A percentile compares a stretch with the other conserved stretches of the same genome.
Evolutionary conservation across 306 rosid species (phyloP).

Genomic region (Trichosanthes truncata): DNA sequence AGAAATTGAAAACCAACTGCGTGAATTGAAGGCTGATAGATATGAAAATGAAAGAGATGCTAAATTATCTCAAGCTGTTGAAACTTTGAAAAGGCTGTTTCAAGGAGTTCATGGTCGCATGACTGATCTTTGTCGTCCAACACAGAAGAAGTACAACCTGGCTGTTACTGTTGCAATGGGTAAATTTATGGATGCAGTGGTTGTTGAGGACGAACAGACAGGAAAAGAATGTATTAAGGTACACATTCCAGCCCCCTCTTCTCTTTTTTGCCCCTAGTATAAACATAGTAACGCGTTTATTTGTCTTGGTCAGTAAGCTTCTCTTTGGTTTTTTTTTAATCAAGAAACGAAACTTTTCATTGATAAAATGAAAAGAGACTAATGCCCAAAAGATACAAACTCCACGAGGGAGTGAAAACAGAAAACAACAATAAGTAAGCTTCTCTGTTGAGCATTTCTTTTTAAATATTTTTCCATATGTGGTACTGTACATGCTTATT

Average conservation of each 20-base stretch:
- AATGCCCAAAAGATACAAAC: too few relatives aligned
- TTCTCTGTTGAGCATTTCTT: not conserved
- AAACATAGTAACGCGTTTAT: not conserved
- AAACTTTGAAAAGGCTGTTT: slow-evolving; percentile 90
- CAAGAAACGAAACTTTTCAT: too few relatives aligned
- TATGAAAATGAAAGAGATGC: slow-evolving; percentile 94
- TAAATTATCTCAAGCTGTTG: slow-evolving; percentile 90
- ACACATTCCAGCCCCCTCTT: not conserved
- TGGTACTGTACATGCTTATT: not conserved
- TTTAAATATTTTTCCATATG: not conserved
- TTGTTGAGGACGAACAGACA: slow-evolving; percentile 90
- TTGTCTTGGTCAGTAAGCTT: not conserved
- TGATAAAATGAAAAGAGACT: too few relatives aligned
- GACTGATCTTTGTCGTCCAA: slow-evolving; percentile 97
- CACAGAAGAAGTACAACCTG: slow-evolving; percentile 88
- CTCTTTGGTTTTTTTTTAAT: too few relatives aligned
- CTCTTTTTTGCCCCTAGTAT: not conserved
- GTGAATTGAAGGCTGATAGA: slow-evolving; percentile 92
- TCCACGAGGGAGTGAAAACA: too few relatives aligned
- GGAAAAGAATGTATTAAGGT: slow-evolving; percentile 99
- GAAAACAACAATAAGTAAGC: too few relatives aligned
- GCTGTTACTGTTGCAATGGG: slow-evolving; percentile 99
- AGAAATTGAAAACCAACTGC: slow-evolving; percentile 80
- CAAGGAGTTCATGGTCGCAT: slow-evolving; percentile 98
- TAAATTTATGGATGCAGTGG: slow-evolving; percentile 98